Evolutionary conservation across 352 stramenopile genomes (phyloP).

Genomic region (Phytophthora tentaculata): DNA sequence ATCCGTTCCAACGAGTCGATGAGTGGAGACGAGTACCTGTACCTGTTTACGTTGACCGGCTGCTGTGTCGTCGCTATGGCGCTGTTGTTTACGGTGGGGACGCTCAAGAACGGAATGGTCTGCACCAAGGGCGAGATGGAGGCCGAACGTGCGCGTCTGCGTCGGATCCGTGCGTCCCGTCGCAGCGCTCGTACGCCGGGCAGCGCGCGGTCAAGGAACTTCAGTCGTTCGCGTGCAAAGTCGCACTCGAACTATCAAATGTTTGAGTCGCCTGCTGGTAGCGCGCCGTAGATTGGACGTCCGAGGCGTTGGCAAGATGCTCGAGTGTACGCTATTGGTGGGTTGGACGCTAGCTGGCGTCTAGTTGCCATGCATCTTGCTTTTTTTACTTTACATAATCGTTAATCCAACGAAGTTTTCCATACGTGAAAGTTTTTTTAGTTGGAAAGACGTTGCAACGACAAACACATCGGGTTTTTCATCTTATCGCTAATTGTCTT

Average conservation of each 20-base stretch:
- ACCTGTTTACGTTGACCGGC: constrained; percentile 59
- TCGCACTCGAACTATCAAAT: constrained; percentile 78
- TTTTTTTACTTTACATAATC: constrained; percentile 33
- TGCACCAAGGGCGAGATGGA: constrained; percentile 72
- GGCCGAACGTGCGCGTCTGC: constrained; percentile 54
- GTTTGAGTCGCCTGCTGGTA: constrained; percentile 64
- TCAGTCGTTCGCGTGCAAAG: constrained; percentile 68
- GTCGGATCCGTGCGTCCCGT: constrained; percentile 54
- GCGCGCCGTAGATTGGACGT: constrained; percentile 42
- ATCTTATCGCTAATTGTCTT: no score
- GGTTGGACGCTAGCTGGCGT: constrained; percentile 10
- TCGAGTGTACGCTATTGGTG: constrained; percentile 33
- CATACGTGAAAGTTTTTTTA: neutral
- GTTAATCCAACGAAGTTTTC: constrained; percentile 35
- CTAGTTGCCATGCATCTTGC: constrained; percentile 38
- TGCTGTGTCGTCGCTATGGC: constrained; percentile 49
- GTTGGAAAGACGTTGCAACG: no score
- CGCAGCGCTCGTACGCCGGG: constrained; percentile 65
- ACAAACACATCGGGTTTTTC: no score
- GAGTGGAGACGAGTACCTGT: constrained; percentile 54
- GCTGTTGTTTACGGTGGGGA: constrained; percentile 61
- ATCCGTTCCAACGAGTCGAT: constrained; percentile 45
- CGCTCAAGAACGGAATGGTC: constrained; percentile 71
- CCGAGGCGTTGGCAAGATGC: constrained; percentile 25
- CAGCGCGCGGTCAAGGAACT: constrained; percentile 62